Base-by-base conservation (phyloP, 2,329 filamentous ascomycete species). In the Lachnellula occidentalis region DNA sequence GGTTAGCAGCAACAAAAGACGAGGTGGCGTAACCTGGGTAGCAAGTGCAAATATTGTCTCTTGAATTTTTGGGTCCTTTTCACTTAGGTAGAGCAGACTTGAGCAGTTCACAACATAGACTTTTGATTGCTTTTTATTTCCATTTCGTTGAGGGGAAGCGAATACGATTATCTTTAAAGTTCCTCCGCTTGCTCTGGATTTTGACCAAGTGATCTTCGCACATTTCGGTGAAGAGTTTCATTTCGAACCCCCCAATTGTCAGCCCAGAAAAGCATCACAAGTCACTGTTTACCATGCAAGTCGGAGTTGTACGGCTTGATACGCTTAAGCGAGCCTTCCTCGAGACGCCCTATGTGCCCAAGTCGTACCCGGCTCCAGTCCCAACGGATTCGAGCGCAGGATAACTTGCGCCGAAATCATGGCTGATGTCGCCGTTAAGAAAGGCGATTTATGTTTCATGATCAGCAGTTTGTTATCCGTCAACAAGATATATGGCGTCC, bases 401-500 rank as follows among this genome's bases (percentile, higher is more conserved):
- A n/a, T n/a, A n/a, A n/a, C n/a, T n/a, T n/a, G n/a, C n/a, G n/a
- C n/a, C 68, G 78, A 73, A 60, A 70, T 71, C 57, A 64, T 75
- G 11, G 72, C 70, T 43, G 71, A 75, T 39, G 72, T 70, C 1
- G 70, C 69, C 45, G 70, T 74, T 61, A 65, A 64, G 1, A 66
- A 67, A 0, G 72, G 72, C 3, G 73, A 71, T 0, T 54, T 72
- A 60, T 72, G 74, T 54, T 60, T 76, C 47, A 67, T 77, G 58
- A 76, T 71, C 61, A 75, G 71, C 57, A 71, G 72, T 5, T 66
- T 76, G 1, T 55, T 66, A 24, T 62, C 73, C 56, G 56, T 73
- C 51, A 68, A 45, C 0, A 65, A 73, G 48, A 54, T 71, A 36
- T 67, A 66, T 12, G 59, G 60, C 3, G n/a, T n/a, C n/a, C n/a